A percentile compares a stretch with the other conserved stretches of the same genome.
Evolutionary conservation across 2,329 filamentous ascomycete genomes (phyloP).

Genomic region (Oidium heveae): DNA sequence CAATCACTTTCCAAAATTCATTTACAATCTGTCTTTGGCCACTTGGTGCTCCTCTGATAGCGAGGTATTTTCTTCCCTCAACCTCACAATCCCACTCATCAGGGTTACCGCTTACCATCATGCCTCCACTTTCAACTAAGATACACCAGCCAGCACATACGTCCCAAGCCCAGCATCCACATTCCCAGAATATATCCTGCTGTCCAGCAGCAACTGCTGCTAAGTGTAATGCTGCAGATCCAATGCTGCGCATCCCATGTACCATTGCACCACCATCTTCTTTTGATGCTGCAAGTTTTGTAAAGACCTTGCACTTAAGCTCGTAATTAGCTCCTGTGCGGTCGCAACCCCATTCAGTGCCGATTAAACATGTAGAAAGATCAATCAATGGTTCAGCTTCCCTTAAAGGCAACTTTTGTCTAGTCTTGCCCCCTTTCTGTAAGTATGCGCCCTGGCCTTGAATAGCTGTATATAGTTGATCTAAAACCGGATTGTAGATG

Average conservation of each 20-base stretch:
- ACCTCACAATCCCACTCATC: constrained; percentile 41
- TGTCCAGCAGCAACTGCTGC: constrained; percentile 46
- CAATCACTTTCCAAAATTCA: constrained; percentile 37
- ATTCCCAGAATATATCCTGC: constrained; percentile 59
- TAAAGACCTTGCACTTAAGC: constrained; percentile 41
- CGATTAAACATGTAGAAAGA: constrained; percentile 38
- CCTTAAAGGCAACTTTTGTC: constrained; percentile 20
- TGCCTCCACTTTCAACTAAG: constrained; percentile 46
- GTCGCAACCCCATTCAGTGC: constrained; percentile 48
- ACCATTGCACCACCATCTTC: constrained; percentile 50
- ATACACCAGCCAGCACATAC: constrained; percentile 65
- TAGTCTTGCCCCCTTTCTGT: constrained; percentile 17
- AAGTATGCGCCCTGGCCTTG: constrained; percentile 38
- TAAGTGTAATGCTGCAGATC: constrained; percentile 51
- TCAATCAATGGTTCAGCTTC: constrained; percentile 29
- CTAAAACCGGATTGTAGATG: constrained; percentile 56
- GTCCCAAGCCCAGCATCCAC: constrained; percentile 67
- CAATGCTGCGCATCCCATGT: constrained; percentile 44
- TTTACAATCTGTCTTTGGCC: constrained; percentile 32
- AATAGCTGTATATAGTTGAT: constrained; percentile 42
- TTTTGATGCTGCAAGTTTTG: constrained; percentile 28
- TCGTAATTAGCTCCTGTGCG: constrained; percentile 45
- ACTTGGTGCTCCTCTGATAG: constrained; percentile 30
- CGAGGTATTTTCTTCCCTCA: constrained; percentile 35
- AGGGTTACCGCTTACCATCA: constrained; percentile 47